Evolutionary conservation across 352 stramenopile species (phyloP).

Genomic region (Thalassiosira ordinaria): DNA sequence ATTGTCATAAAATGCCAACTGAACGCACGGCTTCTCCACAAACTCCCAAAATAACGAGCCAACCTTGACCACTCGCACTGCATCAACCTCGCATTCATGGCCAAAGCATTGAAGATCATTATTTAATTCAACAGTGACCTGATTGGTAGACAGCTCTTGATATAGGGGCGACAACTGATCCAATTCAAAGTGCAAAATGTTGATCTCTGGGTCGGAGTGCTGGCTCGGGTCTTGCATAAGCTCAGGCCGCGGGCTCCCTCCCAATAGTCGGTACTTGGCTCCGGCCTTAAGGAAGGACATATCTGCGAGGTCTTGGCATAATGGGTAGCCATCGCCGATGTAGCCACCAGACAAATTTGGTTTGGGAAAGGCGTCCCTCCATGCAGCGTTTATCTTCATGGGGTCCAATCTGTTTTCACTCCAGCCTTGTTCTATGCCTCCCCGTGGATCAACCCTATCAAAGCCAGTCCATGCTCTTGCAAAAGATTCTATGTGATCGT

Average conservation of each 20-base stretch:
- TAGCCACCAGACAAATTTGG: constrained; percentile 43
- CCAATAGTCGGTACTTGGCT: constrained; percentile 55
- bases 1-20: constrained; percentile 75
- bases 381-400: constrained; percentile 45
- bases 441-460: constrained; percentile 17
- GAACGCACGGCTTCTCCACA: constrained; percentile 69
- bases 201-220: no score
- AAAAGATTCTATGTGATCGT: constrained; percentile 65
- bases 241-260: constrained; percentile 21
- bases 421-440: constrained; percentile 60
- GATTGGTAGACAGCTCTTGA: no score
- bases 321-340: constrained; percentile 41
- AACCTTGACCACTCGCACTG: constrained; percentile 69
- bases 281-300: constrained; percentile 55
- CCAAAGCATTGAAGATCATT: no score
- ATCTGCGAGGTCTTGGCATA: constrained; percentile 40
- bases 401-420: constrained; percentile 55
- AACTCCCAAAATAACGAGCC: constrained; percentile 78
- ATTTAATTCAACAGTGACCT: no score
- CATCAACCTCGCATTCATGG: constrained; percentile 80
- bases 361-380: neutral
- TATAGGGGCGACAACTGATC: no score
- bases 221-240: no score
- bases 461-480: constrained; percentile 75
- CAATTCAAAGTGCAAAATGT: no score